phyloP scores from a whole-genome alignment of 1,139 yeast species.

The Diutina sp. region DNA sequence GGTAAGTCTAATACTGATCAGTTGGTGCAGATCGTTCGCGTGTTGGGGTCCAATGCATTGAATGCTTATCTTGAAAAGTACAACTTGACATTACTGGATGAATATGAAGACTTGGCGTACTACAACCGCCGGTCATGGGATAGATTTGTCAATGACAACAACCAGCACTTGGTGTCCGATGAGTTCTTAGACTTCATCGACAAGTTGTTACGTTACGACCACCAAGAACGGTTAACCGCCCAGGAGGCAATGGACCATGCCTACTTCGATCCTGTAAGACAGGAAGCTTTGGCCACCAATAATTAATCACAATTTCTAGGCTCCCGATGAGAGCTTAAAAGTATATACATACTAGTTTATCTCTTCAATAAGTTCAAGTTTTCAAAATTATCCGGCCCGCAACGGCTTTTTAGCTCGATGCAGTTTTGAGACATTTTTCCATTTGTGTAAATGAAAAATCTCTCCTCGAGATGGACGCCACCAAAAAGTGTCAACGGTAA shows the following conservation, averaged over 20 bases:
- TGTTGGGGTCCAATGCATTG: conserved; percentile 81
- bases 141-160: conserved; percentile 61
- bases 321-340: neutral
- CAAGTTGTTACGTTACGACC: conserved; percentile 77
- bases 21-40: conserved; percentile 85
- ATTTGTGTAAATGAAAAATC: too few species aligned
- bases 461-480: too few species aligned
- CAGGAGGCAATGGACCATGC: conserved; percentile 83
- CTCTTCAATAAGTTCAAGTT: neutral
- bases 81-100: conserved; percentile 62
- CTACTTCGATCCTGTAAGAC: conserved; percentile 5
- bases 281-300: neutral
- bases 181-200: conserved; percentile 80
- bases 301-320: neutral
- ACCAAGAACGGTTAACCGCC: conserved; percentile 89
- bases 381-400: too few species aligned
- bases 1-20: conserved; percentile 96
- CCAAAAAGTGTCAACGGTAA: too few species aligned
- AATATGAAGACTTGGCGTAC: conserved; percentile 36
- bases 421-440: too few species aligned
- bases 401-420: too few species aligned
- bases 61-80: conserved; percentile 65
- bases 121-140: conserved; percentile 87
- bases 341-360: neutral
- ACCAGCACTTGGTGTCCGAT: conserved; percentile 51